These are phyloP conservation scores for Aspergillus ustus DNA, from an alignment of 2,329 filamentous ascomycete genomes.

Conservation along the genomic window DNA sequence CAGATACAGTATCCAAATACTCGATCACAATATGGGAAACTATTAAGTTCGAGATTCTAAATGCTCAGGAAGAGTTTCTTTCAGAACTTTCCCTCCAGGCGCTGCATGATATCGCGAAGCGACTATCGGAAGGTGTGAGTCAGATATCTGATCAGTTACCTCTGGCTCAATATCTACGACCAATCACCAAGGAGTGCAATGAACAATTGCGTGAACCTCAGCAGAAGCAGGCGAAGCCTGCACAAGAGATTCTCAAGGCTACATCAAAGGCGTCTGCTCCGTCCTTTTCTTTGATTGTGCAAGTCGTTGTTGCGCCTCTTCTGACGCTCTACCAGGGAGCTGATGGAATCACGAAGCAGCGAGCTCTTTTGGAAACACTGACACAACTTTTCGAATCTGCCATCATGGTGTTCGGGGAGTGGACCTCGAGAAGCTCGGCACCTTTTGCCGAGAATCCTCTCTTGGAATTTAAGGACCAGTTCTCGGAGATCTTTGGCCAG, in stretches of 20 bases:
- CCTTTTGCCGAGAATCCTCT: constrained; percentile 48
- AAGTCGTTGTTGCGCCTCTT: constrained; percentile 61
- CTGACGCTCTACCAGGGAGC: constrained; percentile 65
- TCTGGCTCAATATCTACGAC: constrained; percentile 60
- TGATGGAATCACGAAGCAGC: constrained; percentile 65
- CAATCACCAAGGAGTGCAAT: constrained; percentile 69
- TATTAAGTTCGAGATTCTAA: constrained; percentile 71
- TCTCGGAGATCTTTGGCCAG: constrained; percentile 60
- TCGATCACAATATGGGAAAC: constrained; percentile 70
- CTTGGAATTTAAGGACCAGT: constrained; percentile 53
- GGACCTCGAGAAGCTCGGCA: constrained; percentile 51
- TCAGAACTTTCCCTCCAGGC: constrained; percentile 62
- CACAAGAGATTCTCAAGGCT: constrained; percentile 63
- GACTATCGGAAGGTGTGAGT: constrained; percentile 54
- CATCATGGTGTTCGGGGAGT: constrained; percentile 60
- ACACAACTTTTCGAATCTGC: constrained; percentile 64
- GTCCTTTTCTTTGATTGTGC: constrained; percentile 60
- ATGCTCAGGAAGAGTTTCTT: constrained; percentile 68
- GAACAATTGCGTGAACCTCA: constrained; percentile 71
- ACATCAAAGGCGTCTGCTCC: constrained; percentile 60
- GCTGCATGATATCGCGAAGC: constrained; percentile 59
- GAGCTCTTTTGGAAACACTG: constrained; percentile 66
- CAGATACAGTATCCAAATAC: constrained; percentile 63
- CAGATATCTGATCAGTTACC: constrained; percentile 46
- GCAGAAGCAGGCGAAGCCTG: constrained; percentile 69